Base-by-base conservation (phyloP, 2,329 filamentous ascomycete genomes). In the Colletotrichum trifolii region DNA sequence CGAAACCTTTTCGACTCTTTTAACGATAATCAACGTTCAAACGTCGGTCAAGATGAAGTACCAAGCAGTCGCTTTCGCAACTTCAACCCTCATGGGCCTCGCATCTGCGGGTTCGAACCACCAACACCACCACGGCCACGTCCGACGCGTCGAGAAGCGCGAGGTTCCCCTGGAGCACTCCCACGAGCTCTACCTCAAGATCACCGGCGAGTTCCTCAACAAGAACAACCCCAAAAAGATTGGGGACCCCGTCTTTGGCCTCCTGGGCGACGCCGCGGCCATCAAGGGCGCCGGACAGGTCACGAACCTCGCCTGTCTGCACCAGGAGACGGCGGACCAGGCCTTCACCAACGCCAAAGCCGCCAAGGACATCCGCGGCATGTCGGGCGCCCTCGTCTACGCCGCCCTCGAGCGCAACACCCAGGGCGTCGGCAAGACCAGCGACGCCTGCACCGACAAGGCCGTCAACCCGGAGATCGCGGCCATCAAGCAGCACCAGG, bases 311-410 rank as follows among this genome's bases (percentile, higher is more conserved):
- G 79, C 80, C 72, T 82, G 80, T 61, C 68, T 82, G 57, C 79
- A 82, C 72, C 80, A 82, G 71, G 80, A 79, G 54, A 82, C 81
- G 40, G 85, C 85, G 11, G 85, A 87, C 66, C 84, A 86, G 75
- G 85, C 85, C 25, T 87, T 87, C 74, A 87, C 84, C 73, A 87
- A 87, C 68, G 84, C 85, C 38, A 87, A 87, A 73, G 82, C 73
- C 0, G 79, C 78, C 25, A 76, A 77, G 11, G 83, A 87, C 67
- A 76, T 87, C 36, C 76, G 81, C 4, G 84, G 83, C 52, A 84
- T 85, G 85, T 82, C 82, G 6, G 81, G 78, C 55, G 83, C 85
- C 3, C 76, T 87, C 17, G 79, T 87, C 61, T 87, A 79, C 78
- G 83, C 84, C 67, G 82, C 83, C 13, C 74, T 87, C 38, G 85